Conservation (phyloP, 176 grass and related monocot species). For the Puya raimondii region DNA sequence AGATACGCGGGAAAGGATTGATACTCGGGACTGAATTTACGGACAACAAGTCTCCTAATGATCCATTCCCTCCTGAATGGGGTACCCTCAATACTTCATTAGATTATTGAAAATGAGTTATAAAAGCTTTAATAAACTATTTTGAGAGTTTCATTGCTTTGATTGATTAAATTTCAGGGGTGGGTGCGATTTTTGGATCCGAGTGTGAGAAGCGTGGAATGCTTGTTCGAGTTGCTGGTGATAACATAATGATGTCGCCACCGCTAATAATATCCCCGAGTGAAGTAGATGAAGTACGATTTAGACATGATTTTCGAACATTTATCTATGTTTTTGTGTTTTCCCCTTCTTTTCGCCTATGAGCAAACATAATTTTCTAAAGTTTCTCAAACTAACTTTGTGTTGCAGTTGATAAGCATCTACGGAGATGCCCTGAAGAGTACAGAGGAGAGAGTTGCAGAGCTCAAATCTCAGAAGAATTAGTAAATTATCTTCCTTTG, state of each 20-base stretch:
- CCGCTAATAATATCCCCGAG: slow-evolving; percentile 45
- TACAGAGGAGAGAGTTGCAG: slow-evolving; percentile 61
- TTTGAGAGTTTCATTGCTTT: too few species aligned
- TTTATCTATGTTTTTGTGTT: not conserved
- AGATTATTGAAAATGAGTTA: not conserved
- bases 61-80: slow-evolving; percentile 82
- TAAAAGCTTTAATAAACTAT: too few species aligned
- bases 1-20: slow-evolving; percentile 87
- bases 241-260: slow-evolving; percentile 94
- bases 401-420: slow-evolving; percentile 60
- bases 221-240: slow-evolving; percentile 82
- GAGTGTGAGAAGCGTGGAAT: slow-evolving; percentile 90
- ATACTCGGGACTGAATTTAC: slow-evolving; percentile 81
- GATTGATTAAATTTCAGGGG: slow-evolving; percentile 39
- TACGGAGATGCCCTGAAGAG: slow-evolving; percentile 65
- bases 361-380: not conserved
- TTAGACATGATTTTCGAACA: not conserved
- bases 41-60: slow-evolving; percentile 69
- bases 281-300: slow-evolving; percentile 75
- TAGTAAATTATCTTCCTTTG: too few species aligned
- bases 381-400: not conserved
- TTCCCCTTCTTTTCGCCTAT: not conserved
- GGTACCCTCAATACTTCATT: slow-evolving; percentile 27
- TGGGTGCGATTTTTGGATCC: slow-evolving; percentile 74
- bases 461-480: slow-evolving; percentile 48